Evolutionary conservation across 495 filamentous ascomycete species (phyloP).

Genomic region (Corynascus novoguineensis): DNA sequence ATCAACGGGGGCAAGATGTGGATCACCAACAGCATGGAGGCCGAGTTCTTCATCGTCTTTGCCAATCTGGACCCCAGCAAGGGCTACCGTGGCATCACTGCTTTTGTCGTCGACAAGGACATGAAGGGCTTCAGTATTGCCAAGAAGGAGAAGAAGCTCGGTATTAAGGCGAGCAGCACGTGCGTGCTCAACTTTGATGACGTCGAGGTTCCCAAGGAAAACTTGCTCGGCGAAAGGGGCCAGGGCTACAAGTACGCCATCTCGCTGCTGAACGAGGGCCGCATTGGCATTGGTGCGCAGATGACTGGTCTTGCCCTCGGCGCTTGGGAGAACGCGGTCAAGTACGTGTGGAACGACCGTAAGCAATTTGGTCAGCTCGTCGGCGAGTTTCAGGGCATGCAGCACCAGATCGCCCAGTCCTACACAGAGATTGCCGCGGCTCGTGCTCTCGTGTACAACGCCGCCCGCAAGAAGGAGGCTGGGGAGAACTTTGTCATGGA

Average conservation of each 20-base stretch:
- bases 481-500: slow-evolving; percentile 92
- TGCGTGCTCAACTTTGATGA: slow-evolving; percentile 98
- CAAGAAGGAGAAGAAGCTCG: slow-evolving; percentile 99
- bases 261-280: slow-evolving; percentile 89
- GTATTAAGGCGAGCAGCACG: slow-evolving; percentile 90
- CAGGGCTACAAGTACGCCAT: slow-evolving; percentile 99
- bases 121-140: slow-evolving; percentile 88
- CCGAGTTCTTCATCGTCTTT: slow-evolving; percentile 95
- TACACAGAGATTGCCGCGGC: slow-evolving; percentile 91
- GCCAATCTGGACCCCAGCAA: slow-evolving; percentile 85
- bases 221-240: slow-evolving; percentile 80
- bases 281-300: slow-evolving; percentile 96
- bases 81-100: slow-evolving; percentile 93
- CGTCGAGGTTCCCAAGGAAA: slow-evolving; percentile 78
- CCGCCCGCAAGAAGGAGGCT: slow-evolving; percentile 95
- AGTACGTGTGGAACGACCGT: slow-evolving; percentile 88
- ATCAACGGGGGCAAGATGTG: slow-evolving; percentile 97
- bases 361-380: slow-evolving; percentile 93
- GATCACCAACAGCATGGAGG: slow-evolving; percentile 96
- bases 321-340: slow-evolving; percentile 91
- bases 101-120: slow-evolving; percentile 89
- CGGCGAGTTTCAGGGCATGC: slow-evolving; percentile 97
- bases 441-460: slow-evolving; percentile 90
- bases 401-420: slow-evolving; percentile 95
- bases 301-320: slow-evolving; percentile 97